Percentiles rank a stretch among this genome's conserved stretches.
phyloP scores from a whole-genome alignment of 139 green algal species.

The Astrephomene gubernaculifera region DNA sequence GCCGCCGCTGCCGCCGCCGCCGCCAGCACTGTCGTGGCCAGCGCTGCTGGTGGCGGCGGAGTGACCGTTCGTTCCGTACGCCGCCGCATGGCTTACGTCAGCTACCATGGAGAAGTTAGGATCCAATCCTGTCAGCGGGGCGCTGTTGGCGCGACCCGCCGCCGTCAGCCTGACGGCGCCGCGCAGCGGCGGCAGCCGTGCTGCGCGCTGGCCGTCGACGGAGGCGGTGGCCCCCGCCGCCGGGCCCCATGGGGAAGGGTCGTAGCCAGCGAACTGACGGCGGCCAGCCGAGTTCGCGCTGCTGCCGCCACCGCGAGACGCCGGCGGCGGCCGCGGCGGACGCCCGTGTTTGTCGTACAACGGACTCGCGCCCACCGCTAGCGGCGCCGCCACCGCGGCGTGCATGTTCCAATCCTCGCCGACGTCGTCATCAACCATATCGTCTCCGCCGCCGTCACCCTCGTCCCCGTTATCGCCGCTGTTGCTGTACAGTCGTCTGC shows the following conservation, averaged over 20 bases:
- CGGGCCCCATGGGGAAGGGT: not conserved
- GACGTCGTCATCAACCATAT: not conserved
- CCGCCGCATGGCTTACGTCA: no score
- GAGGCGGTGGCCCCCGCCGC: not conserved
- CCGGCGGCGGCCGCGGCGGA: not conserved
- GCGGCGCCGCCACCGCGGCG: not conserved
- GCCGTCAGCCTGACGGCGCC: not conserved
- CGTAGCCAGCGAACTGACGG: no score
- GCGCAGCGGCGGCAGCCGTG: not conserved
- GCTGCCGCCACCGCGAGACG: not conserved
- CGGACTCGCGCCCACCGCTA: not conserved
- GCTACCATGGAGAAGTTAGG: no score
- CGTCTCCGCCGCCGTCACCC: not conserved
- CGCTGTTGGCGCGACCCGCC: conserved; percentile 1
- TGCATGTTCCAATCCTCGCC: not conserved
- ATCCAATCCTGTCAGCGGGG: not conserved
- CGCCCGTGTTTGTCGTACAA: not conserved
- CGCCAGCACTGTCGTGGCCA: not conserved
- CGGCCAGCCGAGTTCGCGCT: not conserved
- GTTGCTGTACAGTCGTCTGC: not conserved
- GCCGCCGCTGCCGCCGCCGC: not conserved
- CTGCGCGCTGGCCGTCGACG: not conserved
- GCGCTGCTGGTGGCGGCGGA: not conserved
- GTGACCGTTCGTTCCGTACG: no score
- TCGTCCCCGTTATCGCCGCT: not conserved